These are phyloP conservation scores for Aspergillus awamori DNA, from an alignment of 2,329 filamentous ascomycete species.

Conservation along the genomic window DNA sequence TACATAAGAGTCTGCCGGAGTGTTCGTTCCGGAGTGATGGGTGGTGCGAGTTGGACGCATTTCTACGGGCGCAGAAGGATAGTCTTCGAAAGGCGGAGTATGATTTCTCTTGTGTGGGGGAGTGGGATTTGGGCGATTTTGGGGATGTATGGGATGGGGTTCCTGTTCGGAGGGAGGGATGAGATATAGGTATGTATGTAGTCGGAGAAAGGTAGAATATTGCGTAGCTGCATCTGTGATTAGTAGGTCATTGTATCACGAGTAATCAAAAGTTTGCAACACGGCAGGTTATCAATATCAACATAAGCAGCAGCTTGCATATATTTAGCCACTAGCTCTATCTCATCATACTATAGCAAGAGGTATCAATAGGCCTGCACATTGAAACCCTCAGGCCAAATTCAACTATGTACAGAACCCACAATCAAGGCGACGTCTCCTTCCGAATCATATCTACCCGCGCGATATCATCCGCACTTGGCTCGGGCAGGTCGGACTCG, in stretches of 20 bases:
- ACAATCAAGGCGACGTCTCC: conserved; percentile 20
- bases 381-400: not conserved
- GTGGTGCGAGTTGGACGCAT: conserved; percentile 74
- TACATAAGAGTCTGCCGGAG: conserved; percentile 63
- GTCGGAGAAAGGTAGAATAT: not conserved
- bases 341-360: not conserved
- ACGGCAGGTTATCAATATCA: no score
- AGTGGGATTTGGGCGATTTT: conserved; percentile 29
- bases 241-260: no score
- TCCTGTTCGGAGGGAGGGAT: not conserved
- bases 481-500: conserved; percentile 32
- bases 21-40: conserved; percentile 69
- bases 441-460: conserved; percentile 32
- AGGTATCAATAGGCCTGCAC: conserved; percentile 5
- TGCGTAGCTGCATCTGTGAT: not conserved
- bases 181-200: not conserved
- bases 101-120: conserved; percentile 67
- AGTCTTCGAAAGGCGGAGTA: conserved; percentile 63
- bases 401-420: not conserved
- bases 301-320: no score
- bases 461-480: conserved; percentile 34
- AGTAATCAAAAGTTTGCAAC: no score
- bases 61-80: conserved; percentile 63
- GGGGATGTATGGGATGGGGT: conserved; percentile 31
- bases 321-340: not conserved